These are phyloP conservation scores for Blastobotrys robertii DNA, from an alignment of 805 yeast species.

Conservation along the genomic window DNA sequence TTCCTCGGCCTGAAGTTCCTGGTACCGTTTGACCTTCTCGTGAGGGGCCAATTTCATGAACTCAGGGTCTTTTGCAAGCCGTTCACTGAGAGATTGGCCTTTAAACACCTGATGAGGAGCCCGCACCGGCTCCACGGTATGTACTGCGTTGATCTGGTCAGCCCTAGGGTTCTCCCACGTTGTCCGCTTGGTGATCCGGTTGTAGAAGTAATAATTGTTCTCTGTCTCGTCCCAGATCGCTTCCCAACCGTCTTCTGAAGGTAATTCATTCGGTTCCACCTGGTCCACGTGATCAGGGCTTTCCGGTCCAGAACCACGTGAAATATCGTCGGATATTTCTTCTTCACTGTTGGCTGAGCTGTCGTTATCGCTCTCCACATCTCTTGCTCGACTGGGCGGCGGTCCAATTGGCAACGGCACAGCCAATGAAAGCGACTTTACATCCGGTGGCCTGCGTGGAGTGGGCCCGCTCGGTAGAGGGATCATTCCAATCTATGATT, in stretches of 20 bases:
- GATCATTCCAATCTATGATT: too few species aligned
- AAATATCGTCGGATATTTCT: too few species aligned
- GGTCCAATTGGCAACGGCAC: not conserved
- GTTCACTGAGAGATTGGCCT: constrained; percentile 3
- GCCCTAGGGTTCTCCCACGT: constrained; percentile 22
- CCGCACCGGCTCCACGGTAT: not conserved
- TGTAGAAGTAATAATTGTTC: constrained; percentile 20
- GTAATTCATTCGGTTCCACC: too few species aligned
- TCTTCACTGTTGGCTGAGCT: not conserved
- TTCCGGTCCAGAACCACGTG: too few species aligned
- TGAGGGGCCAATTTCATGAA: constrained; percentile 6
- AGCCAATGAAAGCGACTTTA: not conserved
- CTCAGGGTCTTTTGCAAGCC: constrained; percentile 9
- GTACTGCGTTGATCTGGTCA: constrained; percentile 1
- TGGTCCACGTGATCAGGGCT: too few species aligned
- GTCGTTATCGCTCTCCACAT: not conserved
- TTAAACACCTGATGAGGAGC: too few species aligned
- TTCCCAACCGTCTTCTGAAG: constrained; percentile 22
- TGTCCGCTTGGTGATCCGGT: constrained; percentile 15
- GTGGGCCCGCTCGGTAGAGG: constrained; percentile 11
- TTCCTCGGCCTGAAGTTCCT: constrained; percentile 1
- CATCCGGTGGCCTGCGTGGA: constrained; percentile 9
- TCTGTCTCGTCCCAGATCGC: constrained; percentile 17
- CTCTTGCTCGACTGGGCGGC: not conserved
- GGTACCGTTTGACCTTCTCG: constrained; percentile 10